These are phyloP conservation scores for Penicillium lividum DNA, from an alignment of 495 filamentous ascomycete species.

Conservation along the genomic window DNA sequence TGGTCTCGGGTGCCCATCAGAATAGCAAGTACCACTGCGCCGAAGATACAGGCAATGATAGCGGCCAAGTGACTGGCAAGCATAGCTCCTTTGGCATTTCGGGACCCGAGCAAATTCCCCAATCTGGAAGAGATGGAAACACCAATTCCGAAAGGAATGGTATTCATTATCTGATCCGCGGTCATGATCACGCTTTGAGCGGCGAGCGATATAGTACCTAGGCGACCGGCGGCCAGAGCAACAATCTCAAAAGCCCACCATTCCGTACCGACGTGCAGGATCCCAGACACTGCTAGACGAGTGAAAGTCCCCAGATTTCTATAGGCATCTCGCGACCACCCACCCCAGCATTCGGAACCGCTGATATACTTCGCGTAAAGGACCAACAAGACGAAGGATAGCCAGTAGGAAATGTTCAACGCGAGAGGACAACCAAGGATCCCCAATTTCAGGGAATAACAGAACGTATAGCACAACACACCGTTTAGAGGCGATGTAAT, in stretches of 20 bases:
- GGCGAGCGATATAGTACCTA: conserved; percentile 82
- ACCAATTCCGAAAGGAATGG: conserved; percentile 87
- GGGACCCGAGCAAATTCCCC: conserved; percentile 79
- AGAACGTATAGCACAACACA: conserved; percentile 75
- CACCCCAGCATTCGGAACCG: conserved; percentile 83
- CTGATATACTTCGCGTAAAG: conserved; percentile 71
- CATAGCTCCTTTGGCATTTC: conserved; percentile 65
- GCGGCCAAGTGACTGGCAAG: conserved; percentile 79
- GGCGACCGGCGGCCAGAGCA: conserved; percentile 79
- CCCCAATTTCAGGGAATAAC: conserved; percentile 68
- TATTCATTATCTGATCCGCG: conserved; percentile 88
- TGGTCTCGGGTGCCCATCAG: conserved; percentile 73
- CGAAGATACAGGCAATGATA: conserved; percentile 68
- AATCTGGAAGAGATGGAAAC: conserved; percentile 80
- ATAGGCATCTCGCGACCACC: conserved; percentile 66
- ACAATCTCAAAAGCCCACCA: conserved; percentile 99
- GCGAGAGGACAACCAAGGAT: conserved; percentile 82
- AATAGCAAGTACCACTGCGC: conserved; percentile 65
- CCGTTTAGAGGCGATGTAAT: conserved; percentile 82
- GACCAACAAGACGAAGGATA: conserved; percentile 75
- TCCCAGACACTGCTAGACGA: conserved; percentile 72
- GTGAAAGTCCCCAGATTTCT: conserved; percentile 72
- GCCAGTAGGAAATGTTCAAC: conserved; percentile 85
- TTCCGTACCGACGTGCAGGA: conserved; percentile 90
- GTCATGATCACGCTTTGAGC: conserved; percentile 96